Evolutionary conservation across 495 filamentous ascomycete genomes (phyloP).

Genomic region (Podospora comata): DNA sequence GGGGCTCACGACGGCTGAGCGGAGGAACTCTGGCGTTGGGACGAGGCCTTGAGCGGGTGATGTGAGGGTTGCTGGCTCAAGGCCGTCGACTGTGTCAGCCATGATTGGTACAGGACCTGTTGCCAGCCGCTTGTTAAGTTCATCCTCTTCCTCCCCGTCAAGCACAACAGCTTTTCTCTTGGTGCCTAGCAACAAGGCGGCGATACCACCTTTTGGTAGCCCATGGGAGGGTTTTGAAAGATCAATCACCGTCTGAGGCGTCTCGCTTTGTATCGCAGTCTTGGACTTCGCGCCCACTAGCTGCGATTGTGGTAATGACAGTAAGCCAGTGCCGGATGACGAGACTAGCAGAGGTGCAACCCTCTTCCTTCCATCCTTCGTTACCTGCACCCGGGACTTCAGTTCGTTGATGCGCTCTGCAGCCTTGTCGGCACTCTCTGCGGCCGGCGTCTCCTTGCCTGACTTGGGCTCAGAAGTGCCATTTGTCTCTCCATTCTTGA

Average conservation of each 20-base stretch:
- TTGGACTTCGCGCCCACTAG: slow-evolving; percentile 68
- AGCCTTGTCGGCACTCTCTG: slow-evolving; percentile 54
- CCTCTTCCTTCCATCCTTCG: slow-evolving; percentile 95
- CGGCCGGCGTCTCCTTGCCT: slow-evolving; percentile 31
- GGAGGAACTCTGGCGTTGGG: slow-evolving; percentile 79
- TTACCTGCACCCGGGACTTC: slow-evolving; percentile 88
- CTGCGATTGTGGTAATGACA: slow-evolving; percentile 81
- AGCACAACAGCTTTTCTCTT: slow-evolving; percentile 75
- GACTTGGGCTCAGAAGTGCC: slow-evolving; percentile 32
- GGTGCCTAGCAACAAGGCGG: slow-evolving; percentile 82
- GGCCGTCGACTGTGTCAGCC: slow-evolving; percentile 69
- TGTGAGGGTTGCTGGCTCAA: slow-evolving; percentile 61
- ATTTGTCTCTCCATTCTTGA: slow-evolving; percentile 37
- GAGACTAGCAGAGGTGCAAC: slow-evolving; percentile 91
- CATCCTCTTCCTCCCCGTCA: slow-evolving; percentile 62
- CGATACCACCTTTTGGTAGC: slow-evolving; percentile 82
- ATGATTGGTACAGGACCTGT: slow-evolving; percentile 71
- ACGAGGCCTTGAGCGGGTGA: slow-evolving; percentile 56
- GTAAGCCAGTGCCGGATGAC: slow-evolving; percentile 73
- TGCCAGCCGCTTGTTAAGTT: slow-evolving; percentile 61
- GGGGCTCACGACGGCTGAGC: slow-evolving; percentile 82
- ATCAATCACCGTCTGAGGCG: slow-evolving; percentile 82
- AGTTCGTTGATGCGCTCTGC: slow-evolving; percentile 68
- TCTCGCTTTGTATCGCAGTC: slow-evolving; percentile 60
- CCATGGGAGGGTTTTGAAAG: slow-evolving; percentile 94